A percentile compares a stretch with the other conserved stretches of the same genome.
Evolutionary conservation across 2,329 filamentous ascomycete species (phyloP).

Genomic region (Amphichorda felina): DNA sequence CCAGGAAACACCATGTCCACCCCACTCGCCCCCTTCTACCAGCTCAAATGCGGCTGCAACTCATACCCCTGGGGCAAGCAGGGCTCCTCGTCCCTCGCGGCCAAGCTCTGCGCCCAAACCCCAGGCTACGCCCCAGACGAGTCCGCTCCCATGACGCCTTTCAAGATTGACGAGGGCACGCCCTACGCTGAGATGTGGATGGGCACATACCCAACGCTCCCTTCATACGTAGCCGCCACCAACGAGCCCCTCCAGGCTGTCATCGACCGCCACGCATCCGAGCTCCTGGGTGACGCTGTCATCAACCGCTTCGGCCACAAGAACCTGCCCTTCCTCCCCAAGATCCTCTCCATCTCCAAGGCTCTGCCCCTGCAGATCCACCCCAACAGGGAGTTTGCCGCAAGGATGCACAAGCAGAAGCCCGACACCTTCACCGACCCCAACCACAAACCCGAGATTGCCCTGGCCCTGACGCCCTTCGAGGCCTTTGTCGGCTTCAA

Average conservation of each 20-base stretch:
- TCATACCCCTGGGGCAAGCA: too few species aligned
- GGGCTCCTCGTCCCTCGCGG: constrained; percentile 54
- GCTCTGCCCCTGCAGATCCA: constrained; percentile 66
- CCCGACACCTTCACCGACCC: constrained; percentile 56
- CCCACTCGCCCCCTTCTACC: too few species aligned
- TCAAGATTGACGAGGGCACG: constrained; percentile 51
- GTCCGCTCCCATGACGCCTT: constrained; percentile 29
- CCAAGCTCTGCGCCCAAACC: constrained; percentile 51
- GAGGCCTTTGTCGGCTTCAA: constrained; percentile 71
- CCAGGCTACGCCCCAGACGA: constrained; percentile 27
- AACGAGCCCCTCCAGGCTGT: constrained; percentile 54
- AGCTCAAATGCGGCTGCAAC: too few species aligned
- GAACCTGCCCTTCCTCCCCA: constrained; percentile 62
- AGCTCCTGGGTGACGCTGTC: constrained; percentile 51
- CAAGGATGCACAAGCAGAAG: constrained; percentile 50
- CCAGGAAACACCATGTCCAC: too few species aligned
- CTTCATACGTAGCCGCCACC: constrained; percentile 49
- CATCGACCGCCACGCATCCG: constrained; percentile 46
- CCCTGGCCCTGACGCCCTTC: constrained; percentile 57
- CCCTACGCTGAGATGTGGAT: constrained; percentile 63
- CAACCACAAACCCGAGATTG: constrained; percentile 75
- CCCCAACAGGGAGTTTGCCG: constrained; percentile 56
- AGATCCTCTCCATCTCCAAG: constrained; percentile 65
- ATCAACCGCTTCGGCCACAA: constrained; percentile 46
- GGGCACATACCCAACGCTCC: constrained; percentile 62